Evolutionary conservation across 2,329 filamentous ascomycete genomes (phyloP), one percentile per base, ranked within the genome.

Genomic region (Drechslerella coelobrocha): DNA sequence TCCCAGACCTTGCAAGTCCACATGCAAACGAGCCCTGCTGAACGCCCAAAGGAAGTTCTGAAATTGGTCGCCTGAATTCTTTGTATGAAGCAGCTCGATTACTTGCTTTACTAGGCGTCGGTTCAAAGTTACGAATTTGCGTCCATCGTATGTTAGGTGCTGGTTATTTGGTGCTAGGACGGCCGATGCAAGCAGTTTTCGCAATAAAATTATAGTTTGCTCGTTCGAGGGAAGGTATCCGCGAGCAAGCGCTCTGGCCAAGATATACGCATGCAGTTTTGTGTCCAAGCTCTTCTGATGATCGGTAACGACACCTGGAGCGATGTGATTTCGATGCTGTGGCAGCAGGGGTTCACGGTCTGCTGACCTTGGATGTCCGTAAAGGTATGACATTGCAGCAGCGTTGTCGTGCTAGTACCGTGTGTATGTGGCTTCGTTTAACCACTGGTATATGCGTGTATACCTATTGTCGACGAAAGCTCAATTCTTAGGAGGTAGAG

Each of bases 201-300:
- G 87, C 1, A 97, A 82, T 74, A 95, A 92, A 77, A 88, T 82
- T 75, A 94, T 89, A 74, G 84, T 77, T 78, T 97, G 93, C 75
- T 94, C 88, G 9, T 90, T 97, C 4, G 91, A 94, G 50, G 93
- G 93, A 89, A 97, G 92, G 79, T 88, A 97, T 4, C 93, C 93
- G 76, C 90, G 86, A 0, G 85, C 85, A 8, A 97, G 78, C 60
- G 93, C 93, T 57, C 90, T 85, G 26, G 92, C 78, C 89, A 96
- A 96, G 82, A 96, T 91, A 78, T 96, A 97, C 24, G 88, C 88
- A 80, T 96, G 93, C 71, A 97, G 84, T 82, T 96, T 97, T 79
- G 93, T 87, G 77, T 93, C 90, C 66, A 96, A 84, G 75, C 87
- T 83, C 51, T 87, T 84, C 83, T 96, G 90, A 41, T 74, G 73